phyloP scores from a whole-genome alignment of 257 asterid species.

The Solanum medicagineum region DNA sequence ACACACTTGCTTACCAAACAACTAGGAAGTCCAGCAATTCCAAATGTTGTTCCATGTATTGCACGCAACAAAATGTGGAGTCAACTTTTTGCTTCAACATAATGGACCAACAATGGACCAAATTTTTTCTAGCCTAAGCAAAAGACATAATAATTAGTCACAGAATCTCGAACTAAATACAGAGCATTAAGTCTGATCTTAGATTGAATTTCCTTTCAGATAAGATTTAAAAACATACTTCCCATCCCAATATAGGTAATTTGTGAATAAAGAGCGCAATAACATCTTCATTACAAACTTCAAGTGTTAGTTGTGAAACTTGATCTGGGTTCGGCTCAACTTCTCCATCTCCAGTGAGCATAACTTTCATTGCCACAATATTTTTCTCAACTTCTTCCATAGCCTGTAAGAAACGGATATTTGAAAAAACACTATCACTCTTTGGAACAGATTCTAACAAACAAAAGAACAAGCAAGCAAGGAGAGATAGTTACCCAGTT shows the following conservation, averaged over 20 bases:
- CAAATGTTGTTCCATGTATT: slow-evolving; percentile 85
- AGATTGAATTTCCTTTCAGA: not conserved
- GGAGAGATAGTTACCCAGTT: not conserved
- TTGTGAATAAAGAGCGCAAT: slow-evolving; percentile 83
- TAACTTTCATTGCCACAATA: slow-evolving; percentile 62
- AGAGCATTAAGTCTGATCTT: not conserved
- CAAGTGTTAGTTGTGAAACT: slow-evolving; percentile 63
- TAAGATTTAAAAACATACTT: slow-evolving; percentile 46
- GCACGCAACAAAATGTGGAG: slow-evolving; percentile 48
- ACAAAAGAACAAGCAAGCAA: not conserved
- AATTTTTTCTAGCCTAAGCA: slow-evolving; percentile 69
- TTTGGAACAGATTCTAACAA: not conserved
- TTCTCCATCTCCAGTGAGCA: slow-evolving; percentile 92
- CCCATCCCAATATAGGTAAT: slow-evolving; percentile 90
- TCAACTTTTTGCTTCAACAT: slow-evolving; percentile 87
- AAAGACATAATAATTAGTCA: slow-evolving; percentile 7
- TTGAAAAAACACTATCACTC: not conserved
- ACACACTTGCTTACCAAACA: slow-evolving; percentile 54
- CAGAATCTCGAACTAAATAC: slow-evolving; percentile 2
- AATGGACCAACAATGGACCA: slow-evolving; percentile 89
- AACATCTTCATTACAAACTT: slow-evolving; percentile 77
- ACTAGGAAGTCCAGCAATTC: slow-evolving; percentile 97
- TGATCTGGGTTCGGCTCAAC: slow-evolving; percentile 75
- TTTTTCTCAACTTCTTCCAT: slow-evolving; percentile 98
- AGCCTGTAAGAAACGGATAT: slow-evolving; percentile 36